A percentile compares a stretch with the other conserved stretches of the same genome.
Conservation (phyloP, 495 filamentous ascomycete genomes). For the Podospora didyma region DNA sequence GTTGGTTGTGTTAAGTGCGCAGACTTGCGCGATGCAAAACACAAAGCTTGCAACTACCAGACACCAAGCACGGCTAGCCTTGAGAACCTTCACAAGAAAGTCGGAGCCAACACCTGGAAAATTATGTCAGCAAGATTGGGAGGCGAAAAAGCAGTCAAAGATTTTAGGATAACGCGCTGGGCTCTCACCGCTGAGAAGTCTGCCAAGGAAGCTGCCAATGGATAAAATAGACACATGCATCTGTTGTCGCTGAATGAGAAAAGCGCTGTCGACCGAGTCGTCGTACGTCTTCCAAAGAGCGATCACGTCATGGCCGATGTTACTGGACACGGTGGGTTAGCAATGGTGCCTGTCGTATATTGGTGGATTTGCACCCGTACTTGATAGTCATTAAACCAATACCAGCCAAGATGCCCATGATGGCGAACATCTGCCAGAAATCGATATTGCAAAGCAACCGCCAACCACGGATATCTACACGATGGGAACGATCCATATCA, state of each 20-base stretch:
- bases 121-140: not conserved
- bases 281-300: conserved; percentile 81
- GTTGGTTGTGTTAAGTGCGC: conserved; percentile 72
- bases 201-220: conserved; percentile 75
- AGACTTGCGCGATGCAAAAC: conserved; percentile 78
- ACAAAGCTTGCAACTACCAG: conserved; percentile 69
- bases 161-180: not conserved
- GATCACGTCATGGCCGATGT: conserved; percentile 88
- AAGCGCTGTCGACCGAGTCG: conserved; percentile 62
- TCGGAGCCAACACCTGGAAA: conserved; percentile 81
- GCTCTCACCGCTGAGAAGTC: conserved; percentile 64
- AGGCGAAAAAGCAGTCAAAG: not conserved
- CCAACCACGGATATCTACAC: conserved; percentile 86
- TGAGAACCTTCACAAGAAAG: conserved; percentile 72
- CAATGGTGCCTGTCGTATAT: not conserved
- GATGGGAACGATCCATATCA: conserved; percentile 56
- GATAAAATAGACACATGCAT: conserved; percentile 93
- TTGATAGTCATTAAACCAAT: conserved; percentile 99
- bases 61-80: conserved; percentile 85
- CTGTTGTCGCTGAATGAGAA: conserved; percentile 78
- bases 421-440: conserved; percentile 85
- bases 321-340: conserved; percentile 55
- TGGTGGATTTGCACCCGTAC: conserved; percentile 47
- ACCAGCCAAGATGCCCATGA: conserved; percentile 85
- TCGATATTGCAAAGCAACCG: conserved; percentile 69